Evolutionary conservation across 2,329 filamentous ascomycete genomes (phyloP).

Genomic region (Colletotrichum lentis): DNA sequence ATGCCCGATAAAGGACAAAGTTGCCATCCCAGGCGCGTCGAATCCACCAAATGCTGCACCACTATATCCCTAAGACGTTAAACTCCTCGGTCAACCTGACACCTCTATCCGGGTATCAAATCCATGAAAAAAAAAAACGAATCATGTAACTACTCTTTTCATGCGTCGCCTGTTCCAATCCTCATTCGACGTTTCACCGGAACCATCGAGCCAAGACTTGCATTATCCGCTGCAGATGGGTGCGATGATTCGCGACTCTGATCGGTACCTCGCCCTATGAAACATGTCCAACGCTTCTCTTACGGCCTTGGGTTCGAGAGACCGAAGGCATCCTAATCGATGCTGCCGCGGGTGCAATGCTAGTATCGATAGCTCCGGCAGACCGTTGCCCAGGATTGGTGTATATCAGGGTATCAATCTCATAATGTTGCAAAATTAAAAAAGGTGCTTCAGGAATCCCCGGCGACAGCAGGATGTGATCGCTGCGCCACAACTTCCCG

Average conservation of each 20-base stretch:
- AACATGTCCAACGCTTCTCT: background rate
- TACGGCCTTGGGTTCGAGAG: background rate
- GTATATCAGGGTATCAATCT: conserved; percentile 39
- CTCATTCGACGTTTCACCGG: background rate
- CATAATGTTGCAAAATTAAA: conserved; percentile 26
- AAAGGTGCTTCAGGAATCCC: conserved; percentile 24
- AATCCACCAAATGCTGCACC: background rate
- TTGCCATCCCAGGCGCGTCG: conserved; percentile 5
- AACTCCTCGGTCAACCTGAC: conserved; percentile 23
- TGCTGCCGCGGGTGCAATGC: conserved; percentile 6
- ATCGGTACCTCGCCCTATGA: background rate
- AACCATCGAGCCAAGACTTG: background rate
- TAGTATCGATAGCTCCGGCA: conserved; percentile 14
- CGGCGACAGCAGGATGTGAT: conserved; percentile 24
- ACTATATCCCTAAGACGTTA: background rate
- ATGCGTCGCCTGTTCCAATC: background rate
- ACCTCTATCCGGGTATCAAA: conserved; percentile 37
- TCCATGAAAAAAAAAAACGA: background rate
- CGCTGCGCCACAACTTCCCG: conserved; percentile 75
- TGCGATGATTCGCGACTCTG: background rate
- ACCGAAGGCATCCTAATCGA: background rate
- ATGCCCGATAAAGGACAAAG: background rate
- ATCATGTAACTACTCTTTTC: conserved; percentile 1
- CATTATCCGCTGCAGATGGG: background rate
- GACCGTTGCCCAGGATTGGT: conserved; percentile 13